Evolutionary conservation across 2,329 filamentous ascomycete species (phyloP), one percentile per base, ranked within the genome.

Genomic region (Trichoderma hamatum): DNA sequence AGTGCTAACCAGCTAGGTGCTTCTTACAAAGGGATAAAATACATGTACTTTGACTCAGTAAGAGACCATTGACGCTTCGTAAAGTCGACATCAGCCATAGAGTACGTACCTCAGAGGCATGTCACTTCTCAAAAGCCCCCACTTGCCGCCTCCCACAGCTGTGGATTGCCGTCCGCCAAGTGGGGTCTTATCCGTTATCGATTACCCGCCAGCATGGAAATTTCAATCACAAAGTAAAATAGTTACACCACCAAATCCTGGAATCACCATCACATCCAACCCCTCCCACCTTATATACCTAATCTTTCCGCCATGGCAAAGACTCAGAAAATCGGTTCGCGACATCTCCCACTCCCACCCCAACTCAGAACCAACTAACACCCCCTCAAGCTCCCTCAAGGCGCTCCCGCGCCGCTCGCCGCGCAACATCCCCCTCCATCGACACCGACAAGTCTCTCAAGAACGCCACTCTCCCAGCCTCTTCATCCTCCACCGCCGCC

Each of bases 391-490:
- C 82, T 67, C 83, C 84, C 49, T 92, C 91, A 5, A 79, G 88
- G 69, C 91, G 90, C 82, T 94, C 92, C 65, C 90, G 92, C 72
- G 91, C 90, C 69, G 90, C 91, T 51, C 88, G 91, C 76, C 89
- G 92, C 72, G 91, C 89, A 58, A 88, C 88, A 19, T 91, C 90
- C 4, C 90, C 91, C 30, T 84, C 88, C 74, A 89, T 92, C 79
- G 82, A 92, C 80, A 86, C 87, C 54, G 90, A 92, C 83, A 92
- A 92, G 80, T 91, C 89, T 7, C 83, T 92, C 26, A 91, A 90
- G 76, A 81, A 87, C 46, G 79, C 86, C 69, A 81, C 84, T 70
- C 82, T 84, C 13, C 86, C 88, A 1, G 71, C 79, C 69, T 81
- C 85, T 71, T 46, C 60, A 59, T 10, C 67, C 6, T 21, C 61